Evolutionary conservation across 495 filamentous ascomycete species (phyloP).

Genomic region (Corynascus novoguineensis): DNA sequence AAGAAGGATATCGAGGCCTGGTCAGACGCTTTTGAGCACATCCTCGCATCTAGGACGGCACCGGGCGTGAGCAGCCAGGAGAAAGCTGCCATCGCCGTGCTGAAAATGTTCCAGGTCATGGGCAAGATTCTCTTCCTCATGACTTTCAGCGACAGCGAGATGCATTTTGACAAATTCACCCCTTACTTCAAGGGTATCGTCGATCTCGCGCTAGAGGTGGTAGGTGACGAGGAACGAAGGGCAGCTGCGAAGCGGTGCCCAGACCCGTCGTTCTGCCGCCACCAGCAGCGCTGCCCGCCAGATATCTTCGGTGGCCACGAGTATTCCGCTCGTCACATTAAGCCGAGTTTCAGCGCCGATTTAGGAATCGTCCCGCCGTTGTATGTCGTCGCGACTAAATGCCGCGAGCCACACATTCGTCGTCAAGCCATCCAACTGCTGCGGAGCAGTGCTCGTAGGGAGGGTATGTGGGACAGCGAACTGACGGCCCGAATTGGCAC

Average conservation of each 20-base stretch:
- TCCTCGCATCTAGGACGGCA: slow-evolving; percentile 42
- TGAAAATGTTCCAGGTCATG: slow-evolving; percentile 54
- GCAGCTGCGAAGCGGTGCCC: slow-evolving; percentile 43
- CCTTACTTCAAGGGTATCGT: slow-evolving; percentile 40
- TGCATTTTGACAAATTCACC: slow-evolving; percentile 41
- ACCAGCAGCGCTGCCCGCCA: slow-evolving; percentile 31
- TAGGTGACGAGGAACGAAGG: slow-evolving; percentile 45
- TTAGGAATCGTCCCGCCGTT: slow-evolving; percentile 51
- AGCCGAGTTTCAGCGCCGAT: slow-evolving; percentile 50
- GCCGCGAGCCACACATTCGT: slow-evolving; percentile 50
- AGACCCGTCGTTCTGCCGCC: slow-evolving; percentile 36
- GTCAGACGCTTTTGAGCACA: slow-evolving; percentile 47
- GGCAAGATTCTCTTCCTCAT: slow-evolving; percentile 48
- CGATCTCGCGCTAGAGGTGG: slow-evolving; percentile 42
- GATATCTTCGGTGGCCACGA: slow-evolving; percentile 40
- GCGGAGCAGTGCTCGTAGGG: slow-evolving; percentile 48
- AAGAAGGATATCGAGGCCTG: slow-evolving; percentile 45
- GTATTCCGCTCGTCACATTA: slow-evolving; percentile 44
- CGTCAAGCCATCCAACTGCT: slow-evolving; percentile 53
- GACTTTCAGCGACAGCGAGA: slow-evolving; percentile 46
- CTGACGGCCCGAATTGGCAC: slow-evolving; percentile 49
- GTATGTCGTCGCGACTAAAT: slow-evolving; percentile 54
- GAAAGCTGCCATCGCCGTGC: slow-evolving; percentile 48
- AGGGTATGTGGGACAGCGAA: slow-evolving; percentile 61
- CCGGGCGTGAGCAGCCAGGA: slow-evolving; percentile 48